Conservation (phyloP, 257 asterid species). For the Ajuga chamaepitys region DNA sequence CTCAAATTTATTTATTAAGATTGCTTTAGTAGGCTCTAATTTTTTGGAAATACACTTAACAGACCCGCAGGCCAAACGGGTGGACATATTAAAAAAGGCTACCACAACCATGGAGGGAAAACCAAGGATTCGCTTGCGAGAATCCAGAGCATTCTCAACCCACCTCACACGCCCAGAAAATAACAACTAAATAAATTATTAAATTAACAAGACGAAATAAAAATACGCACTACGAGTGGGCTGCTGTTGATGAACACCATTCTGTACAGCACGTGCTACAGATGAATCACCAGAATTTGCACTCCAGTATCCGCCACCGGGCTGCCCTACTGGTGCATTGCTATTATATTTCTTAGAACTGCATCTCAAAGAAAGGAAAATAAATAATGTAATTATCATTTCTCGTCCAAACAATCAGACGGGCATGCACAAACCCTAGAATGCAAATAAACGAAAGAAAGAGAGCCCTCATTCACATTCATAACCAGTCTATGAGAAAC, state of each 20-base stretch:
- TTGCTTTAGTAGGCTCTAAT: background rate
- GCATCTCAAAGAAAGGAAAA: slow-evolving; percentile 14
- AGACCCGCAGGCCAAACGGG: background rate
- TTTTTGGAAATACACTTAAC: background rate
- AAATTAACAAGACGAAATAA: background rate
- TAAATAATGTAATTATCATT: background rate
- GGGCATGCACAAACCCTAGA: slow-evolving; percentile 16
- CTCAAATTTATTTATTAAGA: background rate
- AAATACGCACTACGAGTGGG: slow-evolving; percentile 20
- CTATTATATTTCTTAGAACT: slow-evolving; percentile 48
- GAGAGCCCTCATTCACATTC: background rate
- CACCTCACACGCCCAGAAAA: background rate
- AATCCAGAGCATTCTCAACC: background rate
- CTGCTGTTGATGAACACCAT: slow-evolving; percentile 50
- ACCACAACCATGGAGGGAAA: background rate
- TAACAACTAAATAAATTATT: background rate
- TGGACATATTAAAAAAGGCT: background rate
- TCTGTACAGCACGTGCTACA: slow-evolving; percentile 33
- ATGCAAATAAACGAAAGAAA: background rate
- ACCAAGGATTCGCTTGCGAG: background rate
- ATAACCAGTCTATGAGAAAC: background rate
- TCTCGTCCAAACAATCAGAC: background rate
- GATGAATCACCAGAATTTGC: slow-evolving; percentile 31
- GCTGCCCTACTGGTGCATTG: slow-evolving; percentile 55
- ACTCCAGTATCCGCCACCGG: slow-evolving; percentile 30